Evolutionary conservation across 2,329 filamentous ascomycete species (phyloP).

Genomic region (Aspergillus sp.): DNA sequence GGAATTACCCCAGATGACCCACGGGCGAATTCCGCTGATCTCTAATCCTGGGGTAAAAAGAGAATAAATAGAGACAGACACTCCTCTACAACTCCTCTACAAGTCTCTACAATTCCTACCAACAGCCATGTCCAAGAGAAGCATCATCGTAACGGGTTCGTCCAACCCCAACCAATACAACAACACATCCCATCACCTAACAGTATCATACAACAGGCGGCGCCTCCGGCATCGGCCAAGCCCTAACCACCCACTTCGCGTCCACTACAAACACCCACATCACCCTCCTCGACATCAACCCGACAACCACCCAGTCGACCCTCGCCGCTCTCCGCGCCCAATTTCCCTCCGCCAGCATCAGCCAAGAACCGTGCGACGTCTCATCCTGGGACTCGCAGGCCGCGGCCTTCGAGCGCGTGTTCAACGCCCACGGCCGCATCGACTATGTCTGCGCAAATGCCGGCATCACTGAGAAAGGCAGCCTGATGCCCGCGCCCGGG

Average conservation of each 20-base stretch:
- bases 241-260: constrained; percentile 24
- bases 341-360: constrained; percentile 16
- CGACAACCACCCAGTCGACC: constrained; percentile 11
- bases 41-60: too few species aligned
- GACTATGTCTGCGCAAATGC: constrained; percentile 45
- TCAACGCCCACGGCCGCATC: constrained; percentile 25
- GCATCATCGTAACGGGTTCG: constrained; percentile 21
- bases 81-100: too few species aligned
- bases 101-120: too few species aligned
- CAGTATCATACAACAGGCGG: constrained; percentile 20
- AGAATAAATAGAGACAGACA: too few species aligned
- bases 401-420: constrained; percentile 24
- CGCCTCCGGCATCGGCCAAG: constrained; percentile 29
- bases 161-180: neutral
- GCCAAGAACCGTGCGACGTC: constrained; percentile 23
- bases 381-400: constrained; percentile 29
- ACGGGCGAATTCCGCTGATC: too few species aligned
- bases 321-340: constrained; percentile 15
- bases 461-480: constrained; percentile 38
- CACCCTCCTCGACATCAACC: constrained; percentile 25
- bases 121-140: constrained; percentile 13
- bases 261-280: constrained; percentile 20
- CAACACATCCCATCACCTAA: neutral
- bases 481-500: constrained; percentile 18
- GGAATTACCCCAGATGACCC: too few species aligned